Evolutionary conservation across 345 rosid species (phyloP).

Genomic region (Camelina sativa): DNA sequence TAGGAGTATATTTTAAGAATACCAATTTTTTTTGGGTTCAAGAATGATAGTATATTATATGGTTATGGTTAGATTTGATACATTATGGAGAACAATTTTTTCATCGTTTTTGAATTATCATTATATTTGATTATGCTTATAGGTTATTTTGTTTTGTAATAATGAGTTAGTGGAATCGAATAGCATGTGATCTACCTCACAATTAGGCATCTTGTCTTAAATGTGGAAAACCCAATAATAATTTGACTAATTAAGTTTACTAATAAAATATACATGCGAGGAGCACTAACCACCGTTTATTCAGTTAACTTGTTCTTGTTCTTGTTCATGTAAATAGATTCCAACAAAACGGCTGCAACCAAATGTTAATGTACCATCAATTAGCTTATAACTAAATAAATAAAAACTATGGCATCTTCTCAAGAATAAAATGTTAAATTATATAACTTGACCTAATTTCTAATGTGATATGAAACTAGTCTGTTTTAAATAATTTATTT

Average conservation of each 20-base stretch:
- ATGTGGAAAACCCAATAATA: constrained; percentile 30
- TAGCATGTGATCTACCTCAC: constrained; percentile 39
- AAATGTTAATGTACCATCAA: constrained; percentile 14
- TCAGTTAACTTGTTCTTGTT: constrained; percentile 38
- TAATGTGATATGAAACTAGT: constrained; percentile 16
- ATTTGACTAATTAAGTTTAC: constrained; percentile 22
- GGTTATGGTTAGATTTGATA: neutral
- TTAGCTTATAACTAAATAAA: neutral
- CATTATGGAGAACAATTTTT: too few species aligned
- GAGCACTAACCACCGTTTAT: constrained; percentile 41
- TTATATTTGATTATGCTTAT: neutral
- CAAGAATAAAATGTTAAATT: neutral
- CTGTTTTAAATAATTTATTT: neutral
- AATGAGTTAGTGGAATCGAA: constrained; percentile 33
- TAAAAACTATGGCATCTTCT: neutral
- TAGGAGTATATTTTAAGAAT: neutral
- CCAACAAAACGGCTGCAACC: constrained; percentile 24
- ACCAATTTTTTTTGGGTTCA: neutral
- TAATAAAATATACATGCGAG: neutral
- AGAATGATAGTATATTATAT: neutral
- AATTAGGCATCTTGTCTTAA: constrained; percentile 44
- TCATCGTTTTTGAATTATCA: too few species aligned
- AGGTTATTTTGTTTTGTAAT: constrained; percentile 12
- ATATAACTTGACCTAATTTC: neutral
- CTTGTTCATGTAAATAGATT: constrained; percentile 16